Conservation (phyloP, 225 moss, liverwort and hornwort species). For the Pseudisothecium myosuroides region DNA sequence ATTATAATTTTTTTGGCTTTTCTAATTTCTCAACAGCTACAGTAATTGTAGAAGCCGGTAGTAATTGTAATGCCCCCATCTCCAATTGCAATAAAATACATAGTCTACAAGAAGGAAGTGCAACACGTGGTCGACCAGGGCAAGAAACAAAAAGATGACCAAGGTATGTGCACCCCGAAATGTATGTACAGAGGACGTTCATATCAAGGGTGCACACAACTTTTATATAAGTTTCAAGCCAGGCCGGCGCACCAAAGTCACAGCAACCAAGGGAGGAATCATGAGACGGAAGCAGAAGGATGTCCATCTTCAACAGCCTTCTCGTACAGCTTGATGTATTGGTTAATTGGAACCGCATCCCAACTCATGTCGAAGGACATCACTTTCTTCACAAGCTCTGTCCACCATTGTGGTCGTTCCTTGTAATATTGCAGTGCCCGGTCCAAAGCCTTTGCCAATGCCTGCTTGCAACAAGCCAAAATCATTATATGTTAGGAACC, state of each 20-base stretch:
- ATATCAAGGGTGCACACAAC: not conserved
- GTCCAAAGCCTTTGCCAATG: constrained; percentile 52
- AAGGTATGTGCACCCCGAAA: not conserved
- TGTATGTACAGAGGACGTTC: not conserved
- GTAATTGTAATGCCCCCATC: not conserved
- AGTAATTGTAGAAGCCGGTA: not conserved
- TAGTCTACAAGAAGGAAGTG: not conserved
- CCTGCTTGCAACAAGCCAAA: constrained; percentile 17
- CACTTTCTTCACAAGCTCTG: constrained; percentile 29
- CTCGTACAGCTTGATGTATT: constrained; percentile 75
- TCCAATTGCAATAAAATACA: not conserved
- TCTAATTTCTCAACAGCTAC: not conserved
- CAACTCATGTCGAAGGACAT: constrained; percentile 78
- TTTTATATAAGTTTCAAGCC: not conserved
- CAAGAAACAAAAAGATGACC: not conserved
- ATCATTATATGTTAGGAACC: not conserved
- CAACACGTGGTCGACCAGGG: constrained; percentile 1
- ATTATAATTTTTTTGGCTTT: not conserved
- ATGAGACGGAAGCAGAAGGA: not conserved
- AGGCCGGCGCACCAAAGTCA: constrained; percentile 10
- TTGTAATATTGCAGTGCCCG: constrained; percentile 39
- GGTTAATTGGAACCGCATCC: constrained; percentile 59
- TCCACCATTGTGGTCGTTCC: constrained; percentile 43
- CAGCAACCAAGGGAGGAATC: not conserved
- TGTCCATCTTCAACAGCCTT: constrained; percentile 26